phyloP scores from a whole-genome alignment of 1,284 basidiomycete genomes.

The Rhodotorula sp. region DNA sequence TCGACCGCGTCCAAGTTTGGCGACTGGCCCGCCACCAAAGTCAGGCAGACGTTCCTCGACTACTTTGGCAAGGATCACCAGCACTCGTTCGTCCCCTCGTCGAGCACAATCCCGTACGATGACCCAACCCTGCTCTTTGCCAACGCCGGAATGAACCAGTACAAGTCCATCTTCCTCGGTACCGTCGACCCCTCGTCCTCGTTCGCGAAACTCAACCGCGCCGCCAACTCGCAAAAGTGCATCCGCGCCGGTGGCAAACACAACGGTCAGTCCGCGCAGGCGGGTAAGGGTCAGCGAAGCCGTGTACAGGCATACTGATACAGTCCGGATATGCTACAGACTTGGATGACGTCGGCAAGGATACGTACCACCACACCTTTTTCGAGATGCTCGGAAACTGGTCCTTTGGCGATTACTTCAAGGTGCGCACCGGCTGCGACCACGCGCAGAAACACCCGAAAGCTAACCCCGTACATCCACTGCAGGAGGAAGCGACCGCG shows the following conservation, averaged over 20 bases:
- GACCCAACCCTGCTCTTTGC: constrained; percentile 87
- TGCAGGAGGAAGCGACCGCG: constrained; percentile 80
- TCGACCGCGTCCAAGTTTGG: constrained; percentile 48
- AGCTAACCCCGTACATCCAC: constrained; percentile 1
- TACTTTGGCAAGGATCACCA: constrained; percentile 65
- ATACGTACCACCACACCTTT: constrained; percentile 78
- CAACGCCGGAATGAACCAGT: constrained; percentile 94
- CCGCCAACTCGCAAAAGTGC: constrained; percentile 95
- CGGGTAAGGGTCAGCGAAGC: no score
- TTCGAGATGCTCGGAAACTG: constrained; percentile 99
- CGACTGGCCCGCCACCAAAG: constrained; percentile 67
- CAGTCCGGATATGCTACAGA: constrained; percentile 55
- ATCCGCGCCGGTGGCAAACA: constrained; percentile 98
- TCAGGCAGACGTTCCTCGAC: constrained; percentile 72
- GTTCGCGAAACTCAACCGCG: constrained; percentile 83
- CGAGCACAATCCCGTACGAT: constrained; percentile 91
- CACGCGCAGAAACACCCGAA: background rate
- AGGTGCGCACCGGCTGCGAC: constrained; percentile 58
- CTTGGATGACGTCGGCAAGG: constrained; percentile 96
- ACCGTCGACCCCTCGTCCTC: constrained; percentile 90
- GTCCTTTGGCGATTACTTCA: constrained; percentile 99
- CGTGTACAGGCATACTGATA: background rate
- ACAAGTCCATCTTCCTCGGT: constrained; percentile 94
- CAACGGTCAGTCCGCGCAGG: constrained; percentile 63
- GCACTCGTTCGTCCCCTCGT: constrained; percentile 91